Evolutionary conservation across 257 asterid genomes (phyloP), one percentile per base, ranked within the genome.

Genomic region (Nicotiana otophora): DNA sequence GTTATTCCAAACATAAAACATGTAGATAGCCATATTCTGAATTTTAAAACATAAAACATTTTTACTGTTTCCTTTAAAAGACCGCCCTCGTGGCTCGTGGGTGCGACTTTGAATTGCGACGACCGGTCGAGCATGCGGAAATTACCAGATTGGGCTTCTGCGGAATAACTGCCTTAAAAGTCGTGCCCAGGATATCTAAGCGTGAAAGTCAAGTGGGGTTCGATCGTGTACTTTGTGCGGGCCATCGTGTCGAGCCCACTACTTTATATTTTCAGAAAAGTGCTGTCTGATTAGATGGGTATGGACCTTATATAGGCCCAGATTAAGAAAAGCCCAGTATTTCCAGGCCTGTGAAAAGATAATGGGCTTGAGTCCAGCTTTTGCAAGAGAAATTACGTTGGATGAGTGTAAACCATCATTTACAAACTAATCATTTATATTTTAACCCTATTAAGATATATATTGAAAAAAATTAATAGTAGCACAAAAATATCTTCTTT

Each of bases 31-130:
- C 69, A 63, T 3, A 1, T 12, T 23, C 6, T 23, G 68, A 62
- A 62, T 62, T 62, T 23, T n/a, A n/a, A 46, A 53, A 46, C 48
- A 69, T 10, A 39, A 20, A 1, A 62, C 34, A 31, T 31, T 62
- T 23, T 11, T 26, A 62, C 0, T 9, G 77, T 69, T 39, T 11
- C 78, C 57, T 69, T 7, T 39, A n/a, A n/a, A 31, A 54, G 54
- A 62, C 90, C 88, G 86, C 17, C 85, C 85, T 88, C 87, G 90
- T 84, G 91, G 76, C 85, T 88, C 87, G 90, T 84, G 91, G 76
- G 77, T 3, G 78, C 42, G 65, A 58, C 36, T 70, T 81, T 85
- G 86, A 88, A 79, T 54, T 33, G 65, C 75, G 81, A 84, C 65
- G 85, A 86, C 80, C 75, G 76, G 70, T 64, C 63, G 77, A 79